phyloP scores from a whole-genome alignment of 139 green algal genomes.

The Microglena sp. region DNA sequence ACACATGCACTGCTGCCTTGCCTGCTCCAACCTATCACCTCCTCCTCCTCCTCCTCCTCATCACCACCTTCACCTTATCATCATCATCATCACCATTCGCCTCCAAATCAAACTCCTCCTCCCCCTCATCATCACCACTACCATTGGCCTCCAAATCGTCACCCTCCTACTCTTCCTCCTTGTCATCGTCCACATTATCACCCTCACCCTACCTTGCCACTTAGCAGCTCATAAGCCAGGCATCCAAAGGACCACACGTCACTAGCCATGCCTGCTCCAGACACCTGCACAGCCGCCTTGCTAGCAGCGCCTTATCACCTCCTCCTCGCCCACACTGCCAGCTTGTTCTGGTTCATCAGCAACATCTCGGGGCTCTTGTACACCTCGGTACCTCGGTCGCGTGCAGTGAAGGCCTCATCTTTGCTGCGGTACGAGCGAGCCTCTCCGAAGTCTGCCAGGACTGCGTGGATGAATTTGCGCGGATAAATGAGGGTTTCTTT shows the following conservation, averaged over 20 bases:
- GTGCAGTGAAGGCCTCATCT: constrained; percentile 32
- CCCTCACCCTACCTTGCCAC: not conserved
- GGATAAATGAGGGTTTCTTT: too few species aligned
- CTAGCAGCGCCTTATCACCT: not conserved
- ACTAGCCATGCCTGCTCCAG: constrained; percentile 46
- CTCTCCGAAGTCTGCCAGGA: constrained; percentile 77
- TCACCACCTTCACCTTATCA: too few species aligned
- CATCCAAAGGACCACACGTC: constrained; percentile 77
- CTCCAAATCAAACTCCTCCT: too few species aligned
- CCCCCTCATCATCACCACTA: constrained; percentile 1
- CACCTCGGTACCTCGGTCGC: constrained; percentile 61
- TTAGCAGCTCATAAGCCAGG: constrained; percentile 65
- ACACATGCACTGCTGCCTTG: not conserved
- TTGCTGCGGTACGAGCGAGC: constrained; percentile 36
- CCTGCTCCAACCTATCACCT: too few species aligned
- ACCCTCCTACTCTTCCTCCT: not conserved
- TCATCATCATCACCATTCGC: too few species aligned
- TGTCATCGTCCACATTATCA: not conserved
- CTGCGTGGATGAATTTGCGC: too few species aligned
- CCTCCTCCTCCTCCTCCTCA: too few species aligned
- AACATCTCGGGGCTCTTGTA: constrained; percentile 85
- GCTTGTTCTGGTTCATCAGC: constrained; percentile 28
- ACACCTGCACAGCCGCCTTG: constrained; percentile 1
- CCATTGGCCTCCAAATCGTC: too few species aligned
- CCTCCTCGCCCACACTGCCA: too few species aligned